phyloP scores from a whole-genome alignment of 1,284 basidiomycete genomes.

The Schizophyllum amplum region DNA sequence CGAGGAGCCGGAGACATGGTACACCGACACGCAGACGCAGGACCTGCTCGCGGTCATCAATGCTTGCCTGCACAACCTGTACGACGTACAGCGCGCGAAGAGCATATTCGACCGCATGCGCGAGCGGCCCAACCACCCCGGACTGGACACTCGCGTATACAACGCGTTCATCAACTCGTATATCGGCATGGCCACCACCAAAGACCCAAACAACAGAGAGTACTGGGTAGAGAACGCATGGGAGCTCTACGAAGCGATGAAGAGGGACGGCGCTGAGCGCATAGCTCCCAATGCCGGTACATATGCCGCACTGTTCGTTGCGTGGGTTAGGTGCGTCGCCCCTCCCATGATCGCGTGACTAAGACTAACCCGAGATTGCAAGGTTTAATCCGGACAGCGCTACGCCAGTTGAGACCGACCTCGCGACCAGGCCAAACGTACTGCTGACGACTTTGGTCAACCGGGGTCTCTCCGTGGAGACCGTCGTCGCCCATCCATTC shows the following conservation, averaged over 20 bases:
- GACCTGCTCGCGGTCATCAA: constrained; percentile 71
- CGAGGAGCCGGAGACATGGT: constrained; percentile 30
- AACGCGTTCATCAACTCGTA: constrained; percentile 57
- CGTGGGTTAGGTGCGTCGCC: constrained; percentile 41
- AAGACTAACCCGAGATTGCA: constrained; percentile 3
- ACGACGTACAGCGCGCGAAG: constrained; percentile 66
- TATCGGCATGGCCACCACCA: constrained; percentile 43
- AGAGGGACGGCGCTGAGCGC: constrained; percentile 35
- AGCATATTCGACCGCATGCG: constrained; percentile 58
- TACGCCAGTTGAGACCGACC: constrained; percentile 10
- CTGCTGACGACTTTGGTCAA: constrained; percentile 43
- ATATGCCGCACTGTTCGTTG: constrained; percentile 59
- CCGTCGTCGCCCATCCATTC: constrained; percentile 50
- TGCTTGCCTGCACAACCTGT: constrained; percentile 65
- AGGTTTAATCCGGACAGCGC: constrained; percentile 33
- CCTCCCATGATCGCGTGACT: background rate
- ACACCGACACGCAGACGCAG: constrained; percentile 54
- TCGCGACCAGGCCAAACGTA: constrained; percentile 10
- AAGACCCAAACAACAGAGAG: constrained; percentile 31
- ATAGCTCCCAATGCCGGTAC: constrained; percentile 47
- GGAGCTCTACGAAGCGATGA: constrained; percentile 49
- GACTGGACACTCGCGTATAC: constrained; percentile 41
- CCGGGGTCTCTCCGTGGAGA: constrained; percentile 41
- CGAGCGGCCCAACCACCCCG: constrained; percentile 31
- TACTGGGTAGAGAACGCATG: constrained; percentile 55